phyloP scores from a whole-genome alignment of 2,329 filamentous ascomycete species.

The Ambrosiella xylebori region DNA sequence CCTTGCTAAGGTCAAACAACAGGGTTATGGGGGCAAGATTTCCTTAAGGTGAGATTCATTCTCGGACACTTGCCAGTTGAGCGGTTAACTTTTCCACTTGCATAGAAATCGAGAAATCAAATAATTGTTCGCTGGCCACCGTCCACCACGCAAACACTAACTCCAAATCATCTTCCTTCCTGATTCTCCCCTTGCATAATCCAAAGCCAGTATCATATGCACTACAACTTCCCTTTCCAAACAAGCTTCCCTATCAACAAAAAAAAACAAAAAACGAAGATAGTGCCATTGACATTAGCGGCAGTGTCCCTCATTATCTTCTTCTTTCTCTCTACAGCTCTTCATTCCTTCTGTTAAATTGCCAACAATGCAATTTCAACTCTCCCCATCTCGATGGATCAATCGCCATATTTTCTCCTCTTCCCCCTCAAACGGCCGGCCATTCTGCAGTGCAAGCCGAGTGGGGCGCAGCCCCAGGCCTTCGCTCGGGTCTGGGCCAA shows the following conservation, averaged over 20 bases:
- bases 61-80: background rate
- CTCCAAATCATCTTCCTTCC: background rate
- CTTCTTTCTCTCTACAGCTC: background rate
- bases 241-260: background rate
- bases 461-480: conserved; percentile 5
- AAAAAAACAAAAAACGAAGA: background rate
- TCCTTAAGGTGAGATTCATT: background rate
- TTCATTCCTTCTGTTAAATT: background rate
- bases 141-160: background rate
- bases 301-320: background rate
- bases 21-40: background rate
- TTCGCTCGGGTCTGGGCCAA: conserved; percentile 2
- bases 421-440: background rate
- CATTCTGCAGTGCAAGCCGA: background rate
- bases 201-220: background rate
- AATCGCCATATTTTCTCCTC: background rate
- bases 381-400: background rate
- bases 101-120: too few species aligned
- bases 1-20: background rate
- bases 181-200: background rate
- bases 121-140: background rate
- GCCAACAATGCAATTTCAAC: background rate
- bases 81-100: too few species aligned
- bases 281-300: background rate
- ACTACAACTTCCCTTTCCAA: background rate